Percentiles rank a stretch among this genome's conserved stretches.
Evolutionary conservation across 768 basidiomycete species (phyloP).

Genomic region (Serendipita sp.): DNA sequence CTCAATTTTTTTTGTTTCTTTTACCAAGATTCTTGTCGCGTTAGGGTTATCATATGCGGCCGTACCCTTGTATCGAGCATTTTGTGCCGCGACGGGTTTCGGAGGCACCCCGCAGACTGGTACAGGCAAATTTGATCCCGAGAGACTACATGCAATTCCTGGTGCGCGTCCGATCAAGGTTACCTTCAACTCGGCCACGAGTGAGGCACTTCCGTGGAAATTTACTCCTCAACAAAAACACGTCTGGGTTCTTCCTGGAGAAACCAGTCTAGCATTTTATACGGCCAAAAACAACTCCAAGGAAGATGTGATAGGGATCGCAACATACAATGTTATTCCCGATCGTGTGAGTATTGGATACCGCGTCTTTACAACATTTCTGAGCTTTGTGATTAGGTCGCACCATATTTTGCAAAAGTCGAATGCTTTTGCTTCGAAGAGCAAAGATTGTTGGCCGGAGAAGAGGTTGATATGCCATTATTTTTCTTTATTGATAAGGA

Average conservation of each 20-base stretch:
- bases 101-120: constrained; percentile 86
- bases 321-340: constrained; percentile 98
- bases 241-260: constrained; percentile 84
- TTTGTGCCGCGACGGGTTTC: constrained; percentile 95
- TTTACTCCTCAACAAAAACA: constrained; percentile 84
- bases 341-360: constrained; percentile 46
- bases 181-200: constrained; percentile 86
- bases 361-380: neutral
- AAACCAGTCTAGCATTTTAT: constrained; percentile 93
- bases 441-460: constrained; percentile 82
- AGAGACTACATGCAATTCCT: constrained; percentile 64
- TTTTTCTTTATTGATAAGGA: constrained; percentile 99
- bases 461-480: constrained; percentile 96
- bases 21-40: constrained; percentile 50
- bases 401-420: constrained; percentile 97
- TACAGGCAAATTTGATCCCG: constrained; percentile 68
- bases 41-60: constrained; percentile 90
- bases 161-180: constrained; percentile 69
- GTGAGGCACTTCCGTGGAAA: constrained; percentile 80
- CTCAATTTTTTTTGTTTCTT: neutral
- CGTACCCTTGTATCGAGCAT: constrained; percentile 93
- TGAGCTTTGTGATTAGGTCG: constrained; percentile 40
- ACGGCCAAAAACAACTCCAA: constrained; percentile 73
- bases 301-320: constrained; percentile 91
- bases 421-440: constrained; percentile 99